Percentiles rank a stretch among this genome's conserved stretches.
These are phyloP conservation scores for Arachnomyces sp. DNA, from an alignment of 2,329 filamentous ascomycete genomes.

Conservation along the genomic window DNA sequence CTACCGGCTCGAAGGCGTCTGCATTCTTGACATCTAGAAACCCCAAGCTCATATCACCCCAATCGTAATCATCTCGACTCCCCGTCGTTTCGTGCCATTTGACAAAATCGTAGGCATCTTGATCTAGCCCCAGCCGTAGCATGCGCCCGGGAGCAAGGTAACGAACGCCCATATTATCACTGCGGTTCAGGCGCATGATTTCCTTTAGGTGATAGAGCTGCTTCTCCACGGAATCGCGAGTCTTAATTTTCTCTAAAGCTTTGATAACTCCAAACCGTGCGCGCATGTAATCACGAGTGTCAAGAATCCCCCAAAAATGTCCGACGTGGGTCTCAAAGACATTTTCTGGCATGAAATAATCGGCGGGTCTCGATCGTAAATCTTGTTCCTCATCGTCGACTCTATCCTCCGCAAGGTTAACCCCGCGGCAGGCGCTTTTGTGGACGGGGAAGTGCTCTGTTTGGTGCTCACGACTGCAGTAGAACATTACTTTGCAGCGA, in stretches of 20 bases:
- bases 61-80: slow-evolving; percentile 26
- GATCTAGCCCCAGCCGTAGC: slow-evolving; percentile 41
- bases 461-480: slow-evolving; percentile 43
- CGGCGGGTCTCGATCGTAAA: slow-evolving; percentile 26
- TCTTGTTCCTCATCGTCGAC: slow-evolving; percentile 30
- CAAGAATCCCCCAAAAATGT: slow-evolving; percentile 35
- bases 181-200: slow-evolving; percentile 38
- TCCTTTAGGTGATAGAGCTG: slow-evolving; percentile 35
- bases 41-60: slow-evolving; percentile 24
- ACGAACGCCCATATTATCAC: slow-evolving; percentile 40
- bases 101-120: slow-evolving; percentile 44
- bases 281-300: slow-evolving; percentile 40
- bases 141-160: slow-evolving; percentile 34
- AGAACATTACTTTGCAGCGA: slow-evolving; percentile 36
- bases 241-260: slow-evolving; percentile 26
- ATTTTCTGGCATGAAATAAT: slow-evolving; percentile 21
- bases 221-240: slow-evolving; percentile 27
- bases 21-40: slow-evolving; percentile 32
- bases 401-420: slow-evolving; percentile 24
- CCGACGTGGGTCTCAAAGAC: slow-evolving; percentile 34
- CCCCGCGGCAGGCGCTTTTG: slow-evolving; percentile 31
- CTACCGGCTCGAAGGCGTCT: slow-evolving; percentile 34
- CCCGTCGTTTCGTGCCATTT: slow-evolving; percentile 37
- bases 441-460: slow-evolving; percentile 28
- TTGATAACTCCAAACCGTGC: slow-evolving; percentile 27